Percentiles rank a stretch among this genome's conserved stretches.
These are phyloP conservation scores for Leishmania major DNA, from an alignment of 208 protist genomes.

Conservation along the genomic window DNA sequence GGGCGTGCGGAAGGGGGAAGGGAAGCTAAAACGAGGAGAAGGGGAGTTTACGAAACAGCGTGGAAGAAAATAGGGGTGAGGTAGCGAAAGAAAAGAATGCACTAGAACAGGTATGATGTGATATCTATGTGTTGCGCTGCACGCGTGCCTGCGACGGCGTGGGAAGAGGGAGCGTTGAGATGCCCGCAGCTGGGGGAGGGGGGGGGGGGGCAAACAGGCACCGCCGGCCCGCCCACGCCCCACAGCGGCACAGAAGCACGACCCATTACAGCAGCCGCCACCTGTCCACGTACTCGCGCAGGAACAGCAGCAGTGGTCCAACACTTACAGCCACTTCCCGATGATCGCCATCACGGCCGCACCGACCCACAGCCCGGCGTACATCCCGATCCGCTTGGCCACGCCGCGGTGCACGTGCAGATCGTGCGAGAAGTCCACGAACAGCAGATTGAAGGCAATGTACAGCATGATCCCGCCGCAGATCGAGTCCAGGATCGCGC, in stretches of 20 bases:
- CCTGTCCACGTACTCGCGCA: not conserved
- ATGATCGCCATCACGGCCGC: conserved; percentile 47
- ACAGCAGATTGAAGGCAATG: conserved; percentile 63
- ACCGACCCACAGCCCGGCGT: conserved; percentile 47
- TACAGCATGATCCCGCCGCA: conserved; percentile 82
- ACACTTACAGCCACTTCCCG: conserved; percentile 43
- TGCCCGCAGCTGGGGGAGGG: not conserved
- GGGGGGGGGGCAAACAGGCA: not conserved
- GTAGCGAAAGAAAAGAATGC: not conserved
- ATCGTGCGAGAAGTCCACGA: conserved; percentile 63
- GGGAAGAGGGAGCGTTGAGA: not conserved
- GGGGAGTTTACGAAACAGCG: not conserved
- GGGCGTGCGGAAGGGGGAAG: not conserved
- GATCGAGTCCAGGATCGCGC: conserved; percentile 47
- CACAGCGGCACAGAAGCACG: not conserved
- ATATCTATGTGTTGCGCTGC: not conserved
- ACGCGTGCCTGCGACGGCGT: not conserved
- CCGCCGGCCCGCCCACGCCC: not conserved
- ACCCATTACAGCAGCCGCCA: not conserved
- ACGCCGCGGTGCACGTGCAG: conserved; percentile 30
- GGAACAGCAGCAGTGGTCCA: not conserved
- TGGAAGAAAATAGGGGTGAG: not conserved
- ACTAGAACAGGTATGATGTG: not conserved
- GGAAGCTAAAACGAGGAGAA: not conserved
- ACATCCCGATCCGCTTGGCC: conserved; percentile 31